Conservation (phyloP, 2,329 filamentous ascomycete species). For the Tolypocladium guangdongense region DNA sequence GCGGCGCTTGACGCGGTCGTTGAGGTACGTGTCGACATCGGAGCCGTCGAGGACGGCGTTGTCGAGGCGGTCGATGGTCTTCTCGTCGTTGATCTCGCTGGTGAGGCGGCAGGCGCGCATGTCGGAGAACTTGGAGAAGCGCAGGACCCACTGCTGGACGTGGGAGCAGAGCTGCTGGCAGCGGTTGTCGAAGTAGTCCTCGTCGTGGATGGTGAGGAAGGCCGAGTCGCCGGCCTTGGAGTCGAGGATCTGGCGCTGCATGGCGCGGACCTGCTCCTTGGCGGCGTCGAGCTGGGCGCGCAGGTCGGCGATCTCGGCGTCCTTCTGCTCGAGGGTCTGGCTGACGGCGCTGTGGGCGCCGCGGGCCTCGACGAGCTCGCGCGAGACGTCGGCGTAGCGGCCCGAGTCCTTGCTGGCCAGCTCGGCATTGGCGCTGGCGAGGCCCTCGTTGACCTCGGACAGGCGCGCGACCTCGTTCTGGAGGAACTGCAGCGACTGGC, state of each 20-base stretch:
- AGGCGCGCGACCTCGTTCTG: slow-evolving; percentile 74
- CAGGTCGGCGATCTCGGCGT: slow-evolving; percentile 70
- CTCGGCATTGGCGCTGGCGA: slow-evolving; percentile 66
- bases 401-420: slow-evolving; percentile 66
- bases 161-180: slow-evolving; percentile 94
- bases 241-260: slow-evolving; percentile 43
- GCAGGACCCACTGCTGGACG: slow-evolving; percentile 93
- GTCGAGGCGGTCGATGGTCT: slow-evolving; percentile 87
- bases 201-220: slow-evolving; percentile 72
- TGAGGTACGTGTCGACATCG: slow-evolving; percentile 79
- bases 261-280: slow-evolving; percentile 45
- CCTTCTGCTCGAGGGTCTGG: slow-evolving; percentile 65
- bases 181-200: slow-evolving; percentile 89
- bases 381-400: slow-evolving; percentile 52
- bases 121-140: slow-evolving; percentile 97
- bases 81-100: slow-evolving; percentile 78
- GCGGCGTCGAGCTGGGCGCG: slow-evolving; percentile 68
- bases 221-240: slow-evolving; percentile 52
- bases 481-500: slow-evolving; percentile 66
- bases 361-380: slow-evolving; percentile 59
- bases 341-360: slow-evolving; percentile 51
- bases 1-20: slow-evolving; percentile 75
- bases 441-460: slow-evolving; percentile 69
- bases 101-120: slow-evolving; percentile 77
- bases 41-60: slow-evolving; percentile 90